Evolutionary conservation across 225 moss, liverwort and hornwort species (phyloP).

Genomic region (Lunularia cruciata): DNA sequence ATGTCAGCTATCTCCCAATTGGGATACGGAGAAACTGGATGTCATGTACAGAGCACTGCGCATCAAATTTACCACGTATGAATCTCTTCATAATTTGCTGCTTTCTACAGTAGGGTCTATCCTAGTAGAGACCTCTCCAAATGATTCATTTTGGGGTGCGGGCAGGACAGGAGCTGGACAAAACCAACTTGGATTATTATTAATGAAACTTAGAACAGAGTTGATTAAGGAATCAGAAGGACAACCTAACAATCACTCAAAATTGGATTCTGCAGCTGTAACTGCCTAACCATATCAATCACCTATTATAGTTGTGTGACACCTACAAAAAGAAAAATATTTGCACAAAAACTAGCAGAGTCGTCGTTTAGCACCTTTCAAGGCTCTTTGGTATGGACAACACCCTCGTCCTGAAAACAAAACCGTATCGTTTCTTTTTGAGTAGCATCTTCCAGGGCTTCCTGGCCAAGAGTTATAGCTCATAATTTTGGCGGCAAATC

Average conservation of each 20-base stretch:
- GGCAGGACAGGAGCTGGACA: constrained; percentile 69
- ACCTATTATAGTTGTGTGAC: too few species aligned
- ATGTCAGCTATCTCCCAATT: constrained; percentile 69
- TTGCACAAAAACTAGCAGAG: too few species aligned
- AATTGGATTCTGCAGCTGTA: constrained; percentile 37
- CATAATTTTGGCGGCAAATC: too few species aligned
- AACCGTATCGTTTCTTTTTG: too few species aligned
- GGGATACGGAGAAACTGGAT: constrained; percentile 62
- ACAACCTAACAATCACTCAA: constrained; percentile 28
- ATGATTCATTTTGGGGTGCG: constrained; percentile 79
- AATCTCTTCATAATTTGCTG: constrained; percentile 58
- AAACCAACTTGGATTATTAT: constrained; percentile 70
- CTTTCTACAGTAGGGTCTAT: constrained; percentile 66
- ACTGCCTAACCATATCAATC: too few species aligned
- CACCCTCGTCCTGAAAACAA: too few species aligned
- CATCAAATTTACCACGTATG: constrained; percentile 67
- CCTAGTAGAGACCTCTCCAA: constrained; percentile 79
- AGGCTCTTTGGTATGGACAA: too few species aligned
- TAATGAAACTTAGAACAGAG: constrained; percentile 72
- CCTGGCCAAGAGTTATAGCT: too few species aligned
- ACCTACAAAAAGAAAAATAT: too few species aligned
- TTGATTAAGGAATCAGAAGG: constrained; percentile 33
- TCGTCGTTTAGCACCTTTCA: too few species aligned
- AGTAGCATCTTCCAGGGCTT: too few species aligned
- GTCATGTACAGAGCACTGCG: constrained; percentile 68